Percentiles rank a stretch among this genome's conserved stretches.
Evolutionary conservation across 331 rosid species (phyloP).

Genomic region (Prunus yedoensis): DNA sequence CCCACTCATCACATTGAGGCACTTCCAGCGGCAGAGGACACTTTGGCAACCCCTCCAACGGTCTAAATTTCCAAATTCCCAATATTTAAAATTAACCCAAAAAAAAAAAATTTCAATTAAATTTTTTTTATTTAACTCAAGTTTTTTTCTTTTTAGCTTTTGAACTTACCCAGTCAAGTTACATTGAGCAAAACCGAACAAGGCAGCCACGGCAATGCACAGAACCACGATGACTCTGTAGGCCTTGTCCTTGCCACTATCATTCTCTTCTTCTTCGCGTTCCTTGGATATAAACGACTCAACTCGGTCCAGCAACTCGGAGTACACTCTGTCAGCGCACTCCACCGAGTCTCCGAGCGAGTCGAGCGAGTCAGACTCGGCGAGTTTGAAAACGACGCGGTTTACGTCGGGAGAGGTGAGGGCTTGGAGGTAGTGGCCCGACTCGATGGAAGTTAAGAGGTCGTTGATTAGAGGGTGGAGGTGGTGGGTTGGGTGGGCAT

Average conservation of each 20-base stretch:
- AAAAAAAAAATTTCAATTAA: too few species aligned
- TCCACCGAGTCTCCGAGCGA: slow-evolving; percentile 32
- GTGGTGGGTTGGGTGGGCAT: background rate
- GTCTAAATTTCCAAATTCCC: slow-evolving; percentile 39
- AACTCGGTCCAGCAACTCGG: slow-evolving; percentile 52
- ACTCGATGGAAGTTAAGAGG: slow-evolving; percentile 54
- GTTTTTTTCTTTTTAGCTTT: too few species aligned
- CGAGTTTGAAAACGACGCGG: slow-evolving; percentile 40
- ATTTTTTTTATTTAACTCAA: too few species aligned
- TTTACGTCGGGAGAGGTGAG: slow-evolving; percentile 50
- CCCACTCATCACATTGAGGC: slow-evolving; percentile 49
- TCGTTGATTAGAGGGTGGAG: slow-evolving; percentile 34
- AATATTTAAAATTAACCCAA: background rate
- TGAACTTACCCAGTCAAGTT: slow-evolving; percentile 69
- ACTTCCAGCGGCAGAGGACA: slow-evolving; percentile 56
- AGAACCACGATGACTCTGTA: slow-evolving; percentile 41
- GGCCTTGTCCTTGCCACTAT: slow-evolving; percentile 31
- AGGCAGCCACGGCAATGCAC: slow-evolving; percentile 65
- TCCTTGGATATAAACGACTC: slow-evolving; percentile 42
- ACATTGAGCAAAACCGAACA: slow-evolving; percentile 63
- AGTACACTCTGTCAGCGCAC: slow-evolving; percentile 56
- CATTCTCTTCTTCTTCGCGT: slow-evolving; percentile 23
- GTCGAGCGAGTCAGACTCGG: slow-evolving; percentile 23
- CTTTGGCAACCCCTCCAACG: slow-evolving; percentile 56
- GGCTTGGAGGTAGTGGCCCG: slow-evolving; percentile 56